Evolutionary conservation across 176 grass and related monocot genomes (phyloP), one percentile per base, ranked within the genome.

Genomic region (Guadua angustifolia): DNA sequence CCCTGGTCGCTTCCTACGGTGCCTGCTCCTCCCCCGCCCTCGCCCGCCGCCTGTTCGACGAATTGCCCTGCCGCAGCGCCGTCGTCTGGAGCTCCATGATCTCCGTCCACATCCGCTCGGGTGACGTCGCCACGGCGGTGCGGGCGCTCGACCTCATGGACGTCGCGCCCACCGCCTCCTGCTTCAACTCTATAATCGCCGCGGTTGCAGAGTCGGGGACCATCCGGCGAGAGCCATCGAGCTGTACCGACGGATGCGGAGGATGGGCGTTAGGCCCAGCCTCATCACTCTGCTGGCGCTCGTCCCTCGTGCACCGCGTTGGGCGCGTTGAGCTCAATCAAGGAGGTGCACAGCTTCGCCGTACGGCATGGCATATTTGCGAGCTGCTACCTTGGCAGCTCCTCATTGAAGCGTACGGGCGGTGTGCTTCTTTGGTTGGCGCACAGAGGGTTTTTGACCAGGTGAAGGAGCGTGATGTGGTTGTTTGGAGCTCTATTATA

Each of bases 21-120:
- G 44, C 80, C 39, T 73, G 69, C 39, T 43, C 75, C 57, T 85
- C 62, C 5, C 4, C 56, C n/a, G 74, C 12, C 0, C n/a, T 59
- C 55, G 87, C 92, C 43, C 77, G 89, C 66, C 44, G 77, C 78
- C 73, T 94, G 87, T 94, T 94, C 85, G 92, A 94, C 47, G 92
- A 92, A 88, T 92, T 86, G 74, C 79, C 92, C 32, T 56, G 33
- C 39, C 70, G 87, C 53, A 90, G 79, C n/a, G 87, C 78, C n/a
- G 63, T 92, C 42, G 87, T 92, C 62, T 94, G 89, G 87, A 94
- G 90, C 70, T 74, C 92, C 59, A 88, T 89, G 84, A 89, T 94
- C 17, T 83, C 87, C 6, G 62, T 89, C 35, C 86, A 89, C 57
- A 50, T 86, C 39, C 79, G 78, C 1, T 85, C 89, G 11, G 86